Evolutionary conservation across 345 rosid genomes (phyloP).

Genomic region (Moricandia arvensis): DNA sequence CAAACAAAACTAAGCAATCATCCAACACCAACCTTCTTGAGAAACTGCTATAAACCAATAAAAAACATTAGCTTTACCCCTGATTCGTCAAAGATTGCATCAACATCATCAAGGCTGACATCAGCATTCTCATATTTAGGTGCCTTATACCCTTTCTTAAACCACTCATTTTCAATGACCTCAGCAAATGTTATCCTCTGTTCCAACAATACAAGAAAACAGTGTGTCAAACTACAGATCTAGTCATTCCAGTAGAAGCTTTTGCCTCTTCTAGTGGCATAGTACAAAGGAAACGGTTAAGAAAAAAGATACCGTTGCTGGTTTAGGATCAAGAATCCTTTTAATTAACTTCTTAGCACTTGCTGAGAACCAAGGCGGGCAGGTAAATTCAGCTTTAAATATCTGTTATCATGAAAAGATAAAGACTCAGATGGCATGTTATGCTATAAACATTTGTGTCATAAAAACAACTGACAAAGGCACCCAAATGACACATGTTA

Average conservation of each 20-base stretch:
- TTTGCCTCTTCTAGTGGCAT: not conserved
- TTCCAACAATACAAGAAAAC: conserved; percentile 21
- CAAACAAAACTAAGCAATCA: conserved; percentile 22
- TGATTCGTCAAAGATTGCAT: conserved; percentile 75
- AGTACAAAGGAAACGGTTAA: conserved; percentile 1
- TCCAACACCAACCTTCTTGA: not conserved
- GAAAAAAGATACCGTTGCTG: conserved; percentile 59
- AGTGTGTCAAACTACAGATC: not conserved
- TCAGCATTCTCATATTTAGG: conserved; percentile 74
- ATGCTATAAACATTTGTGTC: not conserved
- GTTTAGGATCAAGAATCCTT: conserved; percentile 90
- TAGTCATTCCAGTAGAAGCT: not conserved
- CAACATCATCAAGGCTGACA: conserved; percentile 79
- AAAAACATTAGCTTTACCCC: conserved; percentile 46
- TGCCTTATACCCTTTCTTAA: conserved; percentile 93
- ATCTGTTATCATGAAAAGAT: conserved; percentile 51
- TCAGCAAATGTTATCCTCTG: conserved; percentile 86
- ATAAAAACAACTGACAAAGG: not conserved
- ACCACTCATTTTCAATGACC: conserved; percentile 92
- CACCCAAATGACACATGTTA: not conserved
- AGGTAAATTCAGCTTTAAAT: conserved; percentile 81
- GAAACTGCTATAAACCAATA: not conserved
- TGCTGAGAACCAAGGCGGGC: conserved; percentile 96
- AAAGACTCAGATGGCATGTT: not conserved
- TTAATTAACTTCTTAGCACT: conserved; percentile 89